Evolutionary conservation across 2,329 filamentous ascomycete genomes (phyloP).

Genomic region (Sarocladiaceae sp.): DNA sequence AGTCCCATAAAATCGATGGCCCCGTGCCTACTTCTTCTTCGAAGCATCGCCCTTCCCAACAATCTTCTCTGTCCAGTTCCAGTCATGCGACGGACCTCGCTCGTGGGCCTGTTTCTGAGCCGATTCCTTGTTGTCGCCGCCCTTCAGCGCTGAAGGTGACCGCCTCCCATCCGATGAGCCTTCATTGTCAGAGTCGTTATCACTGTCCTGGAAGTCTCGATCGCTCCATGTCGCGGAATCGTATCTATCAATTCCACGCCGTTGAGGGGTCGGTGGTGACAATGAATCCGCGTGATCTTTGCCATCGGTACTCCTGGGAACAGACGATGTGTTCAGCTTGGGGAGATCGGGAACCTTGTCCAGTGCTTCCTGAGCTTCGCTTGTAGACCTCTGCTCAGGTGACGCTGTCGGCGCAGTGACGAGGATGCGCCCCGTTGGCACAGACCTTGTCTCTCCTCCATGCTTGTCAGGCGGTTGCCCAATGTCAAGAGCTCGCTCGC

Average conservation of each 20-base stretch:
- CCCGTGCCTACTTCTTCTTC: constrained; percentile 21
- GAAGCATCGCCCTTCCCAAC: constrained; percentile 35
- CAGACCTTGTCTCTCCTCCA: constrained; percentile 59
- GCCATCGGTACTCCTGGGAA: constrained; percentile 13
- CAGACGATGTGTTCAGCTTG: constrained; percentile 6
- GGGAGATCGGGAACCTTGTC: constrained; percentile 45
- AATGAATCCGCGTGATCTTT: constrained; percentile 18
- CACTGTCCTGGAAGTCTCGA: constrained; percentile 56
- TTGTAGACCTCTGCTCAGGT: constrained; percentile 17
- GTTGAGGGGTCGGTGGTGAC: constrained; percentile 11
- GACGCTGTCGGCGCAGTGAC: constrained; percentile 22
- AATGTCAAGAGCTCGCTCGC: constrained; percentile 64
- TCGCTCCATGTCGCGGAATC: constrained; percentile 66
- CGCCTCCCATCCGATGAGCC: constrained; percentile 12
- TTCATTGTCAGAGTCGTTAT: constrained; percentile 37
- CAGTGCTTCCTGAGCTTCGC: constrained; percentile 30
- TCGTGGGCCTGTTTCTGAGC: constrained; percentile 18
- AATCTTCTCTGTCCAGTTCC: constrained; percentile 54
- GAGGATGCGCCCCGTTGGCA: constrained; percentile 18
- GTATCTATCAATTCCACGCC: constrained; percentile 20
- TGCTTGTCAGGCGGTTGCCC: constrained; percentile 52
- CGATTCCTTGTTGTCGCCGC: constrained; percentile 11
- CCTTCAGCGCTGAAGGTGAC: constrained; percentile 3
- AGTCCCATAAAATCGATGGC: no score
- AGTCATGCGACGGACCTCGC: constrained; percentile 27